Base-by-base conservation (phyloP, 306 rosid species). In the Hippophae tibetana region DNA sequence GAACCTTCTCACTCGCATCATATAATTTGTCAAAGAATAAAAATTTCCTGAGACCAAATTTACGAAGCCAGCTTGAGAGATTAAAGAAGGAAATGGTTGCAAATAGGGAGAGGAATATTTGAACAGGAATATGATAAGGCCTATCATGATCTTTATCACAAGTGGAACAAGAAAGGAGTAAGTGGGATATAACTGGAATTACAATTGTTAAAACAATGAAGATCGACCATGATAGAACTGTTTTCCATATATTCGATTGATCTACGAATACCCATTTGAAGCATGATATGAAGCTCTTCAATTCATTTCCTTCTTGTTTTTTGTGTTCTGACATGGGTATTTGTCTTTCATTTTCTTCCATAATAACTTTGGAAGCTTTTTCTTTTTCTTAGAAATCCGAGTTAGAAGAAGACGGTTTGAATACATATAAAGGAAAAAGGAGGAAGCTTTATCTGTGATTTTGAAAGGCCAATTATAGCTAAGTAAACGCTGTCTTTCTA, bases 71-170 rank as follows among this genome's bases (percentile, higher is more conserved):
- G 0, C 27, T 14, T 23, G 84, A 78, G 64, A 92, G 84, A 58
- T 64, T 70, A 9, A 78, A 0, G 75, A 87, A 92, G 0, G 99
- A 86, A 13, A 85, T 59, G 3, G 71, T 53, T 0, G 95, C 84
- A 8, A 76, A 77, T 0, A 76, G 46, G 10, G 99, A 69, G 1
- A 92, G 82, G 18, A 89, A 83, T 5, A 75, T 47, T 72, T 92
- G 95, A 1, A 82, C 95, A 0, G 80, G 86, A 1, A 77, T 26
- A 55, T 84, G 93, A 47, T 85, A 92, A 10, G 99, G 99, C 26
- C 96, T 72, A 51, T 60, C 57, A 9, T 87, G 90, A 68, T 88
- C 77, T 9, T 55, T 76, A 5, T 92, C 95, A 58, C 99, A 92
- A 69, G 57, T 66, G 0, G 82, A 42, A 67, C 99, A 92, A 11